A percentile compares a stretch with the other conserved stretches of the same genome.
phyloP scores from a whole-genome alignment of 495 filamentous ascomycete genomes.

The Trichoderma asperelloides region DNA sequence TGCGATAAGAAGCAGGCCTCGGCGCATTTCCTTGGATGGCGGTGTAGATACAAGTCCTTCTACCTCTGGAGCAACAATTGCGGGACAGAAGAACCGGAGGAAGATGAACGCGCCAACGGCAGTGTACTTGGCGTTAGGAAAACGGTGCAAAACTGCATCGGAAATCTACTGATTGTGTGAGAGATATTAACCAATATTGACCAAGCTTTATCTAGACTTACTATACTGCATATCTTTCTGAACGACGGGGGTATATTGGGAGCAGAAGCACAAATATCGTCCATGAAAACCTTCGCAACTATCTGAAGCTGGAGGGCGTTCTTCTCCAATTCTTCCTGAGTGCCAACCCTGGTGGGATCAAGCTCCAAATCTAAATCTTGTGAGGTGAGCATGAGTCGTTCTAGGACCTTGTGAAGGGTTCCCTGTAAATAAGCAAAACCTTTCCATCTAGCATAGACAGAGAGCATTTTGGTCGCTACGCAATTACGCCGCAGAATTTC shows the following conservation, averaged over 20 bases:
- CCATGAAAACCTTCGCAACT: constrained; percentile 56
- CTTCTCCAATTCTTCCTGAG: constrained; percentile 48
- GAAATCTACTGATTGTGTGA: constrained; percentile 36
- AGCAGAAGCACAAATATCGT: constrained; percentile 53
- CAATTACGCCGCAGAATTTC: constrained; percentile 55
- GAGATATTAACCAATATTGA: background rate
- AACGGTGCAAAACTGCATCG: constrained; percentile 45
- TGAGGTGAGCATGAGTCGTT: constrained; percentile 48
- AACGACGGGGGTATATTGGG: constrained; percentile 52
- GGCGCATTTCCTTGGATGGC: constrained; percentile 56
- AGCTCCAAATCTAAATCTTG: constrained; percentile 57
- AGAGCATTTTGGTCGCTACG: constrained; percentile 60
- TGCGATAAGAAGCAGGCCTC: constrained; percentile 55
- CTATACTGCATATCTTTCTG: constrained; percentile 54
- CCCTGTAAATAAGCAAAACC: constrained; percentile 49
- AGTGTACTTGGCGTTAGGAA: constrained; percentile 61
- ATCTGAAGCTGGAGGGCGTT: constrained; percentile 52
- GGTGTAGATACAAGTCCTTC: constrained; percentile 49
- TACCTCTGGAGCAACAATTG: constrained; percentile 57
- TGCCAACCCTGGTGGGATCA: constrained; percentile 48
- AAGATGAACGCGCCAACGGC: constrained; percentile 63
- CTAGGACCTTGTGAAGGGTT: constrained; percentile 54
- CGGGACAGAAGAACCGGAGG: constrained; percentile 59
- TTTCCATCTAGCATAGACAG: constrained; percentile 61
- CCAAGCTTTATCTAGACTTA: constrained; percentile 20